Conservation (phyloP, 371 early-diverging fungal species). For the Smittium culicis region DNA sequence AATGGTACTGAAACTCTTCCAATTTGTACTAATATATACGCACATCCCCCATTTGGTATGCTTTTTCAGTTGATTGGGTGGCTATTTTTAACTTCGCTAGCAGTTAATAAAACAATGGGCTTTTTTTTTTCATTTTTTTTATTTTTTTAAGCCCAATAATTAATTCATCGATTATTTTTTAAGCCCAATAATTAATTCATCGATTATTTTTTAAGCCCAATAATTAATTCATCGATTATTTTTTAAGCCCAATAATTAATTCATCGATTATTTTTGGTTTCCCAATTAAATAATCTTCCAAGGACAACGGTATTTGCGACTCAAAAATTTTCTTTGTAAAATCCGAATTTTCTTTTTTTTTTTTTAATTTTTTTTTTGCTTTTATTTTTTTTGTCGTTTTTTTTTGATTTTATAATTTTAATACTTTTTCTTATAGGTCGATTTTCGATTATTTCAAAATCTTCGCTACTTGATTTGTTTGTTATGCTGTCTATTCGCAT, state of each 20-base stretch:
- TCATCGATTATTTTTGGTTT: background rate
- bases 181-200: background rate
- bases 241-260: background rate
- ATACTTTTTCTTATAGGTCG: background rate
- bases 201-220: background rate
- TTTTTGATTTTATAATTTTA: background rate
- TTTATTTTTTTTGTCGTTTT: background rate
- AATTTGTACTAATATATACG: background rate
- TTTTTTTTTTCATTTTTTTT: background rate
- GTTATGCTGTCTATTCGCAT: background rate
- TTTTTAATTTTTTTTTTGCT: background rate
- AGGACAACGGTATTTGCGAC: background rate
- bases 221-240: background rate
- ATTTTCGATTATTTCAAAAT: background rate
- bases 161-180: too few relatives aligned
- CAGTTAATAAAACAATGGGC: background rate
- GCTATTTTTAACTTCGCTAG: background rate
- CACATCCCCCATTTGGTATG: background rate
- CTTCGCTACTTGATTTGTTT: background rate
- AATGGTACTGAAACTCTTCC: background rate
- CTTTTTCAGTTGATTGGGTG: background rate
- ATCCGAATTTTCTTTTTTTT: background rate
- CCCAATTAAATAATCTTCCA: background rate
- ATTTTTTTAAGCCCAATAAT: too few relatives aligned
- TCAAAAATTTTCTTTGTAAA: background rate